A percentile compares a stretch with the other conserved stretches of the same genome.
These are phyloP conservation scores for Platanus orientalis DNA, from an alignment of 164 flowering plant genomes.

Conservation along the genomic window DNA sequence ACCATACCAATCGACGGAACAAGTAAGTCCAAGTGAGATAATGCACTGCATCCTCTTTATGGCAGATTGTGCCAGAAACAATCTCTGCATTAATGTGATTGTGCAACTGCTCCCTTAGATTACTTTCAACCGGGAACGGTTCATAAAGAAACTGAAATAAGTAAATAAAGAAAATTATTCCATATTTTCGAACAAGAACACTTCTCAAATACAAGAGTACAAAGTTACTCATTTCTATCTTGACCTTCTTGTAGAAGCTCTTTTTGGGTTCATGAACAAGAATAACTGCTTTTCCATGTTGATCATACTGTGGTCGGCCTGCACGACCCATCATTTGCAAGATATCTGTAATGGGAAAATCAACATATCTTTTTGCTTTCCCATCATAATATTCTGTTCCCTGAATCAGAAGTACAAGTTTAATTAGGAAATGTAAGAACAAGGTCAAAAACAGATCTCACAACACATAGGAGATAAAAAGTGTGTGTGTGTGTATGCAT, in stretches of 20 bases:
- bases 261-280: slow-evolving; percentile 99
- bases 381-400: slow-evolving; percentile 97
- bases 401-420: slow-evolving; percentile 34
- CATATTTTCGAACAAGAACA: not conserved
- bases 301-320: slow-evolving; percentile 97
- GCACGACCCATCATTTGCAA: slow-evolving; percentile 99
- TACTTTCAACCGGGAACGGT: slow-evolving; percentile 99
- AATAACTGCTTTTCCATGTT: slow-evolving; percentile 96
- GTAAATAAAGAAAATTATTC: slow-evolving; percentile 9
- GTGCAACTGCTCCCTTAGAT: slow-evolving; percentile 84
- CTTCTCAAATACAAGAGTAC: not conserved
- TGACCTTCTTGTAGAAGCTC: slow-evolving; percentile 97
- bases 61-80: slow-evolving; percentile 85
- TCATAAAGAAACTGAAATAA: slow-evolving; percentile 83
- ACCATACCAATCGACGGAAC: slow-evolving; percentile 84
- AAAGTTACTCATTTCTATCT: not conserved
- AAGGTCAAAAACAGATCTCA: too few relatives aligned
- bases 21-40: slow-evolving; percentile 98
- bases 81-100: slow-evolving; percentile 94
- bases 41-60: slow-evolving; percentile 91
- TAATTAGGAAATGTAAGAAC: too few relatives aligned
- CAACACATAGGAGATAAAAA: too few relatives aligned
- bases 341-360: slow-evolving; percentile 98
- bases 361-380: slow-evolving; percentile 87
- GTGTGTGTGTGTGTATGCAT: too few relatives aligned